Evolutionary conservation across 139 green algal genomes (phyloP).

Genomic region (Limnomonas spitsbergensis): DNA sequence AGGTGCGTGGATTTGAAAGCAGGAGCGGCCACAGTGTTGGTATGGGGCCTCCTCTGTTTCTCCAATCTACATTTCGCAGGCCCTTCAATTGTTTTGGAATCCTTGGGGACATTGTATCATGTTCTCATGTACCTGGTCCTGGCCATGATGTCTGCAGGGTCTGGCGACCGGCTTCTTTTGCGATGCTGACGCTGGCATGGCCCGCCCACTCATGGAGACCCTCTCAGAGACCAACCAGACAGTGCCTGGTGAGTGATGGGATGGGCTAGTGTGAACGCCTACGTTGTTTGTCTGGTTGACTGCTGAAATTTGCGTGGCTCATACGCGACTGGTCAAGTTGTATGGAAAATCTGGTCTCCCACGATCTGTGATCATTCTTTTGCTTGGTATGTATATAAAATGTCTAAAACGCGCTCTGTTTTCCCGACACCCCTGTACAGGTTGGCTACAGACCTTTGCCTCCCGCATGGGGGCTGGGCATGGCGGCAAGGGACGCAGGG

Average conservation of each 20-base stretch:
- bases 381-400: too few species aligned
- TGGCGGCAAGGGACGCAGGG: constrained; percentile 46
- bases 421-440: background rate
- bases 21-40: too few species aligned
- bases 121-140: too few species aligned
- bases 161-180: constrained; percentile 94
- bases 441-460: constrained; percentile 83
- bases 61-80: too few species aligned
- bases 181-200: constrained; percentile 85
- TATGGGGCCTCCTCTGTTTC: too few species aligned
- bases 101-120: too few species aligned
- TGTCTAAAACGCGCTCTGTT: too few species aligned
- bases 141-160: constrained; percentile 54
- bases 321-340: background rate
- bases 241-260: constrained; percentile 62
- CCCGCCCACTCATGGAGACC: constrained; percentile 50
- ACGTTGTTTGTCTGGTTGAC: background rate
- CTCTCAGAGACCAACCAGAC: constrained; percentile 92
- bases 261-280: background rate
- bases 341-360: background rate
- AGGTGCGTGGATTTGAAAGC: too few species aligned
- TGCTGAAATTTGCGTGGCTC: background rate
- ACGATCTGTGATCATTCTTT: background rate
- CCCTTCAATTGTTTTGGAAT: too few species aligned
- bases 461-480: constrained; percentile 54